Conservation (phyloP, 2,329 filamentous ascomycete genomes). For the Lasiodiplodia sp. region DNA sequence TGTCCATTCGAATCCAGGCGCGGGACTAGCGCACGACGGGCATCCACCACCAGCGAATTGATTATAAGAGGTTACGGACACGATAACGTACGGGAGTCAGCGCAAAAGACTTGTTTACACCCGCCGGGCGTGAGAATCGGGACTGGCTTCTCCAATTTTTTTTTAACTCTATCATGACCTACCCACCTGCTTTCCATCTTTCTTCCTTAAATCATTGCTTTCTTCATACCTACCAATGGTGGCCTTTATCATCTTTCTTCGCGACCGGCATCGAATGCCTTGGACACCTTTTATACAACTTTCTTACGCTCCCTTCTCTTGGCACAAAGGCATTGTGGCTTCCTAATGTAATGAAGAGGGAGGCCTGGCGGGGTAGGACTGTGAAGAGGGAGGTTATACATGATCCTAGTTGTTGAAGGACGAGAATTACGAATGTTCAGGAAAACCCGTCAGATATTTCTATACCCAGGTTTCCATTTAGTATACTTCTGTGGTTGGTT, state of each 20-base stretch:
- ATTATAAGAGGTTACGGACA: neutral
- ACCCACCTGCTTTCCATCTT: neutral
- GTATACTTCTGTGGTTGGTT: neutral
- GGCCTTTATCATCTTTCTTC: neutral
- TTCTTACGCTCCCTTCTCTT: neutral
- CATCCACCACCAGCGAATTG: neutral
- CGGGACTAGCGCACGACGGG: neutral
- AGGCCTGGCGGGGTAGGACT: neutral
- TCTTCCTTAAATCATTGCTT: neutral
- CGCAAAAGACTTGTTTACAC: neutral
- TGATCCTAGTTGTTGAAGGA: neutral
- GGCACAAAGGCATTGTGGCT: neutral
- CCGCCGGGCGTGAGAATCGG: neutral
- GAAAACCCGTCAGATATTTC: neutral
- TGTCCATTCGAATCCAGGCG: constrained; percentile 3
- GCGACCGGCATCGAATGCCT: neutral
- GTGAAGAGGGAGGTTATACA: neutral
- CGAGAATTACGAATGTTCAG: neutral
- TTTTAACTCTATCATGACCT: neutral
- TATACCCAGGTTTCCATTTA: neutral
- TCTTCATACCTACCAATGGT: neutral
- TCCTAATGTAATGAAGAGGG: neutral
- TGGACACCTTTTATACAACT: neutral
- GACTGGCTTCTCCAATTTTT: neutral
- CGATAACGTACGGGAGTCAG: neutral